Percentiles rank a stretch among this genome's conserved stretches.
These are phyloP conservation scores for Pythium folliculosum DNA, from an alignment of 352 stramenopile genomes.

Conservation along the genomic window DNA sequence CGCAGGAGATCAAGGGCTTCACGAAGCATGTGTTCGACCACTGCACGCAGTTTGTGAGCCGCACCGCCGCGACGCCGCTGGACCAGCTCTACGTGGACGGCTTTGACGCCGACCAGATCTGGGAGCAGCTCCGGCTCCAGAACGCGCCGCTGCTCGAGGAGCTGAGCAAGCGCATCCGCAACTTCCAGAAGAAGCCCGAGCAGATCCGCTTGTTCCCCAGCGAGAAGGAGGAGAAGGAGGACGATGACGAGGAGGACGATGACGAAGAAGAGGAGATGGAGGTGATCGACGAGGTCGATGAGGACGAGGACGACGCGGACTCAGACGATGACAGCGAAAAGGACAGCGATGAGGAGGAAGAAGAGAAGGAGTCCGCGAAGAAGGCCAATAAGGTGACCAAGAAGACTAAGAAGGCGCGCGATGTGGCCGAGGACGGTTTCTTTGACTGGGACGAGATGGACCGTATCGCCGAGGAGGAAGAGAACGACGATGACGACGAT, in stretches of 20 bases:
- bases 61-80: constrained; percentile 45
- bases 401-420: constrained; percentile 58
- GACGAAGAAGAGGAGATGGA: constrained; percentile 27
- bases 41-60: constrained; percentile 62
- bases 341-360: constrained; percentile 36
- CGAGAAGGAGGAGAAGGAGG: constrained; percentile 43
- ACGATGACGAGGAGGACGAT: constrained; percentile 29
- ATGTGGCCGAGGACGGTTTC: constrained; percentile 79
- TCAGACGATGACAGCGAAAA: constrained; percentile 30
- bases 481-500: constrained; percentile 44
- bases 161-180: constrained; percentile 70
- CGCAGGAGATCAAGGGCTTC: constrained; percentile 66
- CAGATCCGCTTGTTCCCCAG: constrained; percentile 58
- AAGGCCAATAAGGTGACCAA: constrained; percentile 34
- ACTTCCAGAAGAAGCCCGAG: constrained; percentile 60
- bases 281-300: constrained; percentile 34
- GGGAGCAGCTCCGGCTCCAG: constrained; percentile 83
- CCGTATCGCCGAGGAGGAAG: constrained; percentile 75
- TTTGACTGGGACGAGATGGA: constrained; percentile 91
- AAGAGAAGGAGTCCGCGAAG: constrained; percentile 29
- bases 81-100: constrained; percentile 81
- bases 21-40: constrained; percentile 83
- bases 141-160: constrained; percentile 74
- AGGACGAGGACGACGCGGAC: constrained; percentile 28
- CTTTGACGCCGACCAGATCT: constrained; percentile 85